Conservation (phyloP, 2,329 filamentous ascomycete genomes). For the Colletotrichum lini region DNA sequence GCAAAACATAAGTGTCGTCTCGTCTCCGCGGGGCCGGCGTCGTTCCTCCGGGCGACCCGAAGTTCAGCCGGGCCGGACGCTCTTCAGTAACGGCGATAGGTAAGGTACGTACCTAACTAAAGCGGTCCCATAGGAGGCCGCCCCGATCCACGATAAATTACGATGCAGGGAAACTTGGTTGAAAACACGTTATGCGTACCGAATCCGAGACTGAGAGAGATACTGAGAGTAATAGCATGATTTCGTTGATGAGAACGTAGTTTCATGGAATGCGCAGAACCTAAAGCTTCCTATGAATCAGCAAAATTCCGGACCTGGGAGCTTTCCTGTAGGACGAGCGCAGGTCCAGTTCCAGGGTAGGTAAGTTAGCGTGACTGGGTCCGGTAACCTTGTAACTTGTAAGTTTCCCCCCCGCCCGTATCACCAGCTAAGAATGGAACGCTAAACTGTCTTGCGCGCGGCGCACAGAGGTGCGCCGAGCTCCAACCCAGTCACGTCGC, state of each 20-base stretch:
- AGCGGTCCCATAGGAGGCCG: too few species aligned
- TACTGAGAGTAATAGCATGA: too few species aligned
- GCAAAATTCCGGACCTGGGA: background rate
- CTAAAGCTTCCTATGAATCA: too few species aligned
- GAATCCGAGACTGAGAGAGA: too few species aligned
- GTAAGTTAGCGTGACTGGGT: slow-evolving; percentile 10
- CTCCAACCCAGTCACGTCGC: slow-evolving; percentile 31
- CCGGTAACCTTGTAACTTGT: slow-evolving; percentile 13
- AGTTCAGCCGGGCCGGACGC: slow-evolving; percentile 9
- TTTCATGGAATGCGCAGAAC: too few species aligned
- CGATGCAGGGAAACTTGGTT: too few species aligned
- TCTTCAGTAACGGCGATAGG: too few species aligned
- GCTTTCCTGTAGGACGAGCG: background rate
- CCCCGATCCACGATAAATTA: too few species aligned
- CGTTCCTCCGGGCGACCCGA: background rate
- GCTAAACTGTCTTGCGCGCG: slow-evolving; percentile 15
- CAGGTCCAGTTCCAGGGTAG: background rate
- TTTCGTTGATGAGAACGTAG: too few species aligned
- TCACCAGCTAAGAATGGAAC: slow-evolving; percentile 1
- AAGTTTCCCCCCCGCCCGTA: slow-evolving; percentile 2
- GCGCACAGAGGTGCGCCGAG: background rate
- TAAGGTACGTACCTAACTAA: too few species aligned
- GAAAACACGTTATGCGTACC: too few species aligned
- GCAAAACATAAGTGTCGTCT: background rate
- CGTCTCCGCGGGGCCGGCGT: background rate